Evolutionary conservation across 345 rosid genomes (phyloP), one percentile per base, ranked within the genome.

Genomic region (Citrus mangshanensis): DNA sequence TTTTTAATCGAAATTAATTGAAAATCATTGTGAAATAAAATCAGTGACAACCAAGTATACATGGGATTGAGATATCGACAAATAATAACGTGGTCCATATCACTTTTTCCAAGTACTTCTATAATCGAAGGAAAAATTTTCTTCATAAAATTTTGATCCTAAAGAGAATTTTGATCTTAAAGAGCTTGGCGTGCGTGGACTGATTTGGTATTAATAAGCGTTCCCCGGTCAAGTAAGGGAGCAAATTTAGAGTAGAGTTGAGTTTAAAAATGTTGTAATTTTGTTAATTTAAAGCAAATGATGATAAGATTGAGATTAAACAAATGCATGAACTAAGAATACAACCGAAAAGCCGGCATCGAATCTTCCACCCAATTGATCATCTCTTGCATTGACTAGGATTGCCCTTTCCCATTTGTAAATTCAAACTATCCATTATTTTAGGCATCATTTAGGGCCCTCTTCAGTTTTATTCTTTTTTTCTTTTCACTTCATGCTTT

Each of bases 271-370:
- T 35, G 1, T 51, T 51, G 14, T 32, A 64, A 32, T 16, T 5
- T 32, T 16, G 9, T 65, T 65, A 18, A 2, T 30, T 32, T 30
- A 32, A 65, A 18, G 19, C 24, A 18, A 70, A 35, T 30, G 62
- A n/a, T 66, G 59, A 66, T 75, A n/a, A 27, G 79, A 27, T 5
- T 56, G 62, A 61, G 76, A 51, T 75, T 25, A 24, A 61, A 51
- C 7, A 61, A 5, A 19, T 60, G 51, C 63, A 68, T 56, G 60
- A 65, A 73, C 40, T 12, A 54, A 54, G 30, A 42, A 46, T 73
- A 79, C 83, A 82, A 75, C 82, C 78, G 56, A 80, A 84, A 82
- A 78, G 87, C 85, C 85, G 70, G 87, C 85, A 84, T 49, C 61
- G 58, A 24, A 54, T 54, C 72, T 74, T 70, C 77, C 62, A 25